Base-by-base conservation (phyloP, 495 filamentous ascomycete genomes). In the Tuber calosporum region DNA sequence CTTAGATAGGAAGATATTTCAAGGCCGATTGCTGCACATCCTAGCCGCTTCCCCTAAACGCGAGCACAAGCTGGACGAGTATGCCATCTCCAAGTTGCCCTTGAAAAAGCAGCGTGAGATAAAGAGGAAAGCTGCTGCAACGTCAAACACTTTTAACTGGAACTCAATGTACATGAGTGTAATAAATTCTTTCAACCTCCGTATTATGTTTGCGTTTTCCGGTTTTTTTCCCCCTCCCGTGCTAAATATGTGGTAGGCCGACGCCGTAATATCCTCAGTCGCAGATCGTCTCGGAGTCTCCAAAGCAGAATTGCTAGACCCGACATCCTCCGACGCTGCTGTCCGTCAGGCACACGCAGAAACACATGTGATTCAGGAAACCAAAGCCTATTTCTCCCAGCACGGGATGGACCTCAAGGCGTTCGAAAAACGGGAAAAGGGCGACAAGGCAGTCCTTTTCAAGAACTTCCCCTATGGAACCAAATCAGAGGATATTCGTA, bases 111-210 rank as follows among this genome's bases (percentile, higher is more conserved):
- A 97, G 82, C 92, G 91, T 75, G 86, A 94, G 75, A 89, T 98
- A 66, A 93, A 91, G 83, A 90, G 90, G 74, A 96, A 91, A 82
- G 85, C 88, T 53, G 89, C 91, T 71, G 91, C 93, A 38, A 86
- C 91, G 20, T 89, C 89, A 9, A 89, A 87, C 11, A 87, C 87
- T 15, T 97, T 97, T 83, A 97, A 92, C 81, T 99, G 95, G 96
- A 99, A 98, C 84, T 93, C 93, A 22, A 85, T 99, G 66, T 98
- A 95, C 82, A 95, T 99, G 93, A 97, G 90, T 83, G 92, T 96
- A 84, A 84, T 84, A 72, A 38, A 70, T 26, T 4, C 66, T 62
- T 38, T 69, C 37, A 38, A 41, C 39, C 20, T 69, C 8, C 68
- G 43, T 39, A 22, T 41, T 20, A 38, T 30, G 36, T n/a, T 39